Conservation (phyloP, 129 eudicot genomes). For the Centaurea solstitialis region DNA sequence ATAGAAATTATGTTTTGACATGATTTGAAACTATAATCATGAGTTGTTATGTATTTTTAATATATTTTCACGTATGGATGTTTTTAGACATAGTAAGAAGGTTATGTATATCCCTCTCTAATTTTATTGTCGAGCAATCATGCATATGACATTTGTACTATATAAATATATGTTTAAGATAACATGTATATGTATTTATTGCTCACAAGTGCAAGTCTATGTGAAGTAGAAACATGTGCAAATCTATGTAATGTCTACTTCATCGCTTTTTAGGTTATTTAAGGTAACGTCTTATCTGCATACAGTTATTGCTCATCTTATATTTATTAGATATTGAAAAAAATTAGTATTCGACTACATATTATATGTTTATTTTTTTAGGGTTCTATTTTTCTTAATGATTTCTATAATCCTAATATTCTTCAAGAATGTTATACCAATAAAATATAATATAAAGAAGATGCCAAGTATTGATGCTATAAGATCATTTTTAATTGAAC, state of each 20-base stretch:
- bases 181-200: background rate
- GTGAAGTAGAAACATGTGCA: background rate
- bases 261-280: background rate
- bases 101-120: too few species aligned
- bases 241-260: background rate
- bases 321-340: background rate
- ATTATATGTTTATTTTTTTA: background rate
- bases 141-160: background rate
- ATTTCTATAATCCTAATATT: background rate
- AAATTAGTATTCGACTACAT: background rate
- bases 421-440: conserved; percentile 10
- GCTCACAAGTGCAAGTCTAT: background rate
- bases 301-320: background rate
- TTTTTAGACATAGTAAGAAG: too few species aligned
- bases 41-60: too few species aligned
- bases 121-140: too few species aligned
- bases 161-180: background rate
- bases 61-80: too few species aligned
- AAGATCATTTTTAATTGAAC: conserved; percentile 17
- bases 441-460: conserved; percentile 12
- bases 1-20: too few species aligned
- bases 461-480: background rate
- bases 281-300: background rate
- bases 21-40: too few species aligned
- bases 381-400: background rate